Conservation (phyloP, 2,329 filamentous ascomycete genomes). For the Leptosphaerulina australis region DNA sequence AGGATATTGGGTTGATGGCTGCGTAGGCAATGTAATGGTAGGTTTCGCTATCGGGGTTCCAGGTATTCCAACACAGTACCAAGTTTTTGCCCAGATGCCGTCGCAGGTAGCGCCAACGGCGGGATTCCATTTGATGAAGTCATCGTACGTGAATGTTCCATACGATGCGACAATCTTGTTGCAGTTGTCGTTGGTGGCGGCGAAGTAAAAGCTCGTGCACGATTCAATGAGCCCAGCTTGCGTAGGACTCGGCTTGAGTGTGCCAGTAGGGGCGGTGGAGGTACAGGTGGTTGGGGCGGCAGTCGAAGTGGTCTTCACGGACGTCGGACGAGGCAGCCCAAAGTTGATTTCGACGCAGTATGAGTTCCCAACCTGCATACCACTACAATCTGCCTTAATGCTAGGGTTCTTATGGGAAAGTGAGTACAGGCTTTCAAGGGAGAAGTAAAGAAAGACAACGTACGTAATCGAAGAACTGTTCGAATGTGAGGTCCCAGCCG, state of each 20-base stretch:
- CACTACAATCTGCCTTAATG: constrained; percentile 19
- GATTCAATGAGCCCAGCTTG: constrained; percentile 17
- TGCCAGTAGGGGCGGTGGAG: constrained; percentile 6
- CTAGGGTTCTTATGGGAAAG: constrained; percentile 14
- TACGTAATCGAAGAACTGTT: constrained; percentile 20
- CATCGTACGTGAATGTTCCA: constrained; percentile 14
- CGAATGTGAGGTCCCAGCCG: constrained; percentile 14
- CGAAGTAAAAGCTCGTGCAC: constrained; percentile 22
- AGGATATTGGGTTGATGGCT: too few relatives aligned
- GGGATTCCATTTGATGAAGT: neutral
- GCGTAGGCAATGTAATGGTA: neutral
- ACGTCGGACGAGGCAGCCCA: constrained; percentile 6
- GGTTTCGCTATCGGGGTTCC: neutral
- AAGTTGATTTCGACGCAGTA: constrained; percentile 25
- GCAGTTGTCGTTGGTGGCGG: constrained; percentile 17
- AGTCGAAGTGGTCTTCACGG: constrained; percentile 1
- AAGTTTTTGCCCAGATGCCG: neutral
- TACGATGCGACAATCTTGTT: constrained; percentile 12
- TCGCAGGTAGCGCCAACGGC: neutral
- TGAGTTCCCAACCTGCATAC: constrained; percentile 21
- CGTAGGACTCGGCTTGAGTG: constrained; percentile 18
- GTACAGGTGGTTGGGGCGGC: neutral
- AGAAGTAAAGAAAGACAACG: neutral
- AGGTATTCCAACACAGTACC: neutral
- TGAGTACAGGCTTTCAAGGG: neutral